Evolutionary conservation across 108 stramenopile genomes (phyloP).

Genomic region (Conticribra weissflogii): DNA sequence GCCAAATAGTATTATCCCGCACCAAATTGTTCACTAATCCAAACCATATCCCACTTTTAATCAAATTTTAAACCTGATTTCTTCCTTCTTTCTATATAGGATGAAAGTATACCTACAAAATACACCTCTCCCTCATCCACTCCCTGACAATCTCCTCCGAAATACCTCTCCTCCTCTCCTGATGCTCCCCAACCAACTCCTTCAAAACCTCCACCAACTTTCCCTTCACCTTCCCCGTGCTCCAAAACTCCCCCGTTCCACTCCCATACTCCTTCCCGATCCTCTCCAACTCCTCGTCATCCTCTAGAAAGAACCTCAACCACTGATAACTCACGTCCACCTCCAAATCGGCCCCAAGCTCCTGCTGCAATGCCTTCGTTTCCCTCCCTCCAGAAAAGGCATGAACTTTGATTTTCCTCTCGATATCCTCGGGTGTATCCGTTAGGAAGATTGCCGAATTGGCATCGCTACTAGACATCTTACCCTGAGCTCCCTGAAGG

Average conservation of each 20-base stretch:
- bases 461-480: conserved; percentile 90
- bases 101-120: no score
- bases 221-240: conserved; percentile 94
- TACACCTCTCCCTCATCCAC: conserved; percentile 91
- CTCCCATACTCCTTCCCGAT: conserved; percentile 91
- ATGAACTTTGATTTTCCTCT: conserved; percentile 87
- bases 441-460: conserved; percentile 96
- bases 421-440: conserved; percentile 89
- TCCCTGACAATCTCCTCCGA: conserved; percentile 90
- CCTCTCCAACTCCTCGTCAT: conserved; percentile 91
- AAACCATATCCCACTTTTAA: no score
- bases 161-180: conserved; percentile 83
- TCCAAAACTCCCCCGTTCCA: conserved; percentile 93
- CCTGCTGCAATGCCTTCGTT: conserved; percentile 92
- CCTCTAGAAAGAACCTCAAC: conserved; percentile 97
- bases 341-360: conserved; percentile 94
- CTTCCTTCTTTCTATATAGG: no score
- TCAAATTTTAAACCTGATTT: no score
- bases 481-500: conserved; percentile 94
- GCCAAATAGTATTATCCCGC: no score
- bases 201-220: conserved; percentile 83
- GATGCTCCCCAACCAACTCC: conserved; percentile 89
- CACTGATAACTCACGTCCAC: conserved; percentile 97
- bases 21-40: no score
- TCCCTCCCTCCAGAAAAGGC: conserved; percentile 95